A percentile compares a stretch with the other conserved stretches of the same genome.
phyloP scores from a whole-genome alignment of 2,329 filamentous ascomycete genomes.

The Diaporthe amygdali region DNA sequence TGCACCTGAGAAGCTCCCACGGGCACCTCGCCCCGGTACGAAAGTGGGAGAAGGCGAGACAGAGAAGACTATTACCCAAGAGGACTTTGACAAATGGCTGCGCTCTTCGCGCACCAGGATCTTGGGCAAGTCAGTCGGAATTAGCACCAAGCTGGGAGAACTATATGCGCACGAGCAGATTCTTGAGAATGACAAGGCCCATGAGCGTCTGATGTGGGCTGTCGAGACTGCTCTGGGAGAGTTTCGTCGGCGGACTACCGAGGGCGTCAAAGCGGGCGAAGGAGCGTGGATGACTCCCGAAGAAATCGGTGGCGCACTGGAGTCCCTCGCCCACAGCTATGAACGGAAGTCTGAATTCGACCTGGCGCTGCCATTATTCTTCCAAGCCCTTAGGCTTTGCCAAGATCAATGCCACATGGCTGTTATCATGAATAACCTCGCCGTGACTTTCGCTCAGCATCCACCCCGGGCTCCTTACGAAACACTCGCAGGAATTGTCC shows the following conservation, averaged over 20 bases:
- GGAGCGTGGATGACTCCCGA: slow-evolving; percentile 73
- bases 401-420: slow-evolving; percentile 76
- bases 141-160: slow-evolving; percentile 84
- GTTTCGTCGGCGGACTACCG: slow-evolving; percentile 67
- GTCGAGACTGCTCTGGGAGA: slow-evolving; percentile 83
- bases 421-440: slow-evolving; percentile 85
- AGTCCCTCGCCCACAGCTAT: slow-evolving; percentile 80
- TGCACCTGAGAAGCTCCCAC: slow-evolving; percentile 38
- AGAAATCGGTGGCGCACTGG: slow-evolving; percentile 75
- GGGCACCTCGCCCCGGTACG: slow-evolving; percentile 15
- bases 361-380: slow-evolving; percentile 82
- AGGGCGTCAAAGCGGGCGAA: slow-evolving; percentile 74
- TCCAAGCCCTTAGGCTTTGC: slow-evolving; percentile 79
- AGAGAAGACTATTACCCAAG: slow-evolving; percentile 19
- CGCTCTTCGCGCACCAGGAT: slow-evolving; percentile 60
- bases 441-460: slow-evolving; percentile 75
- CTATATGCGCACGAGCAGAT: slow-evolving; percentile 81
- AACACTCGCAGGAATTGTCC: slow-evolving; percentile 32
- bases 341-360: slow-evolving; percentile 76
- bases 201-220: slow-evolving; percentile 78
- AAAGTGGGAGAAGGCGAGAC: slow-evolving; percentile 37
- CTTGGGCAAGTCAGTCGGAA: slow-evolving; percentile 74
- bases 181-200: slow-evolving; percentile 73
- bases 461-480: slow-evolving; percentile 44
- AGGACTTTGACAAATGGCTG: slow-evolving; percentile 49